These are phyloP conservation scores for Fusarium sp. DNA, from an alignment of 2,329 filamentous ascomycete species.

Conservation along the genomic window DNA sequence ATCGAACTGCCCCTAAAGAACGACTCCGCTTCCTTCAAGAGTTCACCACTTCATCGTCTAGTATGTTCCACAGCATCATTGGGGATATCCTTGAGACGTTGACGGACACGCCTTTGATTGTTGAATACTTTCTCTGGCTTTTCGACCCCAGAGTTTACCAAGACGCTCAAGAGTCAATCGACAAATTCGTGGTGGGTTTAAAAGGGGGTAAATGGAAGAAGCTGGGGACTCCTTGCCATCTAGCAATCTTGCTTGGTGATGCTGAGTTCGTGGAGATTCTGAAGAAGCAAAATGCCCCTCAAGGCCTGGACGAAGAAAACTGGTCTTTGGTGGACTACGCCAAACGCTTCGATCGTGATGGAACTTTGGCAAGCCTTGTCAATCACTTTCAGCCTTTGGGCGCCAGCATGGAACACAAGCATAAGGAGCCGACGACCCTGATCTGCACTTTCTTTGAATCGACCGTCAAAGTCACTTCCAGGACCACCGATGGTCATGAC, in stretches of 20 bases:
- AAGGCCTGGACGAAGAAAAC: background rate
- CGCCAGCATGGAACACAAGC: background rate
- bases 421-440: background rate
- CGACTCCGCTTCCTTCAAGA: background rate
- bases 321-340: background rate
- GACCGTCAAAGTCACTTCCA: background rate
- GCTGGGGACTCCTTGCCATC: background rate
- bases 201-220: background rate
- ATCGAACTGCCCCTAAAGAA: background rate
- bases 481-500: background rate
- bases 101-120: background rate
- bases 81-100: background rate
- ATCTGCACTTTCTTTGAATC: background rate
- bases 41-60: background rate
- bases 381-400: background rate
- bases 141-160: rapidly evolving
- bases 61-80: background rate
- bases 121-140: background rate
- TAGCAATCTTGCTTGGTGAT: background rate
- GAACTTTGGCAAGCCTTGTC: background rate
- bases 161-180: background rate
- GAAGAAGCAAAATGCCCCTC: background rate
- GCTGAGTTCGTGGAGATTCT: background rate
- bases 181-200: background rate
- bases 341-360: background rate